Conservation (phyloP, 306 rosid species). For the Cucumis melo region DNA sequence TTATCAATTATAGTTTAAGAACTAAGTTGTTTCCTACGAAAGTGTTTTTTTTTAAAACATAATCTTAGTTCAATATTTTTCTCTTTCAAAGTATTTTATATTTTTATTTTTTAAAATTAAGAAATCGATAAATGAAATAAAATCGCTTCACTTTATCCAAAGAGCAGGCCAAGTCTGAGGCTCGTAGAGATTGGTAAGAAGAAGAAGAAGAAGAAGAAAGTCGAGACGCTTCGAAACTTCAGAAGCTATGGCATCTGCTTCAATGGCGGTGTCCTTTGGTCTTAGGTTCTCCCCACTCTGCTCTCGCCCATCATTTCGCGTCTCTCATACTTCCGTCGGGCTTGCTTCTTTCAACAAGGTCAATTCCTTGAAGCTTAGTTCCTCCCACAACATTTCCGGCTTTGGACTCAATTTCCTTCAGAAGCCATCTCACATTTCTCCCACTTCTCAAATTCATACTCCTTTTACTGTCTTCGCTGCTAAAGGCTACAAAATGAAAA, state of each 20-base stretch:
- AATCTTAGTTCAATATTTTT: too few relatives aligned
- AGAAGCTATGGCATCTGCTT: conserved; percentile 36
- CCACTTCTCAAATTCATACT: conserved; percentile 17
- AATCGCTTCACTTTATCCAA: neutral
- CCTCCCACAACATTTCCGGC: conserved; percentile 35
- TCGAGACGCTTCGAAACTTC: neutral
- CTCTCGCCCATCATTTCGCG: conserved; percentile 14
- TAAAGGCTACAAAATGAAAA: conserved; percentile 91
- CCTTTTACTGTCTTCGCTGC: conserved; percentile 56
- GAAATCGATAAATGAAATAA: neutral
- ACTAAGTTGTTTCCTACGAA: too few relatives aligned
- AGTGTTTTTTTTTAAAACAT: too few relatives aligned
- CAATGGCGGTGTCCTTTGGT: conserved; percentile 30
- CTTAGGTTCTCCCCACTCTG: conserved; percentile 12
- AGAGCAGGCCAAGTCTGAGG: neutral
- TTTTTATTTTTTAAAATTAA: neutral
- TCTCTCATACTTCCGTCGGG: conserved; percentile 22
- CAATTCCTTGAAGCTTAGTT: conserved; percentile 35
- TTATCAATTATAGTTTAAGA: too few relatives aligned
- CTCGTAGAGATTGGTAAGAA: conserved; percentile 4
- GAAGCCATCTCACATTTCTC: conserved; percentile 11
- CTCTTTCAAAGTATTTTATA: too few relatives aligned
- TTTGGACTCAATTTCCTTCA: conserved; percentile 30
- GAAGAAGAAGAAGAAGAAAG: neutral
- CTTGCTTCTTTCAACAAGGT: conserved; percentile 19